These are phyloP conservation scores for Arctium lappa DNA, from an alignment of 129 eudicot genomes.

Conservation along the genomic window DNA sequence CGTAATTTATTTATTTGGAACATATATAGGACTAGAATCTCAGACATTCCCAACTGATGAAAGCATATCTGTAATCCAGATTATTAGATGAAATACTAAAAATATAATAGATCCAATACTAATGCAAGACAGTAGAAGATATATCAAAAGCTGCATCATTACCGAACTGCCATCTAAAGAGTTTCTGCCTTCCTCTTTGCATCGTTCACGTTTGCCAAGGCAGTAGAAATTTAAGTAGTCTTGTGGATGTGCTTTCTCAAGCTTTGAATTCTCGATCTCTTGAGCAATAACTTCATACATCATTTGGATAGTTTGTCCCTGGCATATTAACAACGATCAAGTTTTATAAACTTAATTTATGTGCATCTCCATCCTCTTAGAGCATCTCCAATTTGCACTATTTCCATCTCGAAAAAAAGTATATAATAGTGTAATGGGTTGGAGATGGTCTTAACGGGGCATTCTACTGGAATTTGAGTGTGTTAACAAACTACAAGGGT, in stretches of 20 bases:
- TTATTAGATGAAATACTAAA: neutral
- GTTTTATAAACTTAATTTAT: neutral
- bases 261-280: conserved; percentile 40
- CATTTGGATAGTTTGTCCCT: conserved; percentile 70
- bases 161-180: conserved; percentile 36
- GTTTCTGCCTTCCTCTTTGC: conserved; percentile 13
- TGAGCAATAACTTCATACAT: conserved; percentile 55
- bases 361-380: neutral
- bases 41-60: too few relatives aligned
- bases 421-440: neutral
- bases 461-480: neutral
- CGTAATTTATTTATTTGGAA: too few relatives aligned
- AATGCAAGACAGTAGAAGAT: neutral
- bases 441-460: neutral
- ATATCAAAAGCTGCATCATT: conserved; percentile 5
- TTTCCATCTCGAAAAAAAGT: neutral
- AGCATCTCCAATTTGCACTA: neutral
- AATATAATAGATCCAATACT: neutral
- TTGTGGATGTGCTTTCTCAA: conserved; percentile 52
- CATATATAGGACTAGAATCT: too few relatives aligned
- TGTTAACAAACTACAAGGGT: neutral
- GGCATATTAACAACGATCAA: conserved; percentile 2
- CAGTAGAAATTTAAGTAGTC: conserved; percentile 70
- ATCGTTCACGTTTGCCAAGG: conserved; percentile 59
- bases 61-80: too few relatives aligned